Evolutionary conservation across 352 stramenopile genomes (phyloP).

Genomic region (Globisporangium rhizosaccharum): DNA sequence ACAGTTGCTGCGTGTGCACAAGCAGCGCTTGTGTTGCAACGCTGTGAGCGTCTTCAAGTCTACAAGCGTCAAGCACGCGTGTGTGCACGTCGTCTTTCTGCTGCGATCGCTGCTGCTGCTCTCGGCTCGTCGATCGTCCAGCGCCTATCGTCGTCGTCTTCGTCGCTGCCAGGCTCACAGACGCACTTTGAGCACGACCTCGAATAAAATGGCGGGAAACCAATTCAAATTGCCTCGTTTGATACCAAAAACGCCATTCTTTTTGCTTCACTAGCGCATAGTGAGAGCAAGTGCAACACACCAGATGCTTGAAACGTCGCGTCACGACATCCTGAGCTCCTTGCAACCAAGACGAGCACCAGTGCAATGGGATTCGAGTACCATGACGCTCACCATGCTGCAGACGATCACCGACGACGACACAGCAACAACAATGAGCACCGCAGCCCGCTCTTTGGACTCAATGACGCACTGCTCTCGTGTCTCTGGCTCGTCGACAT

Average conservation of each 20-base stretch:
- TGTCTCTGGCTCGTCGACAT: slow-evolving; percentile 51
- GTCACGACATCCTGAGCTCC: too few relatives aligned
- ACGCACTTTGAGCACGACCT: background rate
- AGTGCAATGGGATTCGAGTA: too few relatives aligned
- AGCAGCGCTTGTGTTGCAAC: background rate
- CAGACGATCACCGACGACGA: background rate
- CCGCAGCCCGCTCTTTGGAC: slow-evolving; percentile 31
- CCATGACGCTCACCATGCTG: too few relatives aligned
- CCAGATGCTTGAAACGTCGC: background rate
- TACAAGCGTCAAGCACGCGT: background rate
- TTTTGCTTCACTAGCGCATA: background rate
- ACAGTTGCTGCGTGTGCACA: background rate
- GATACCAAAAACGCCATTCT: background rate
- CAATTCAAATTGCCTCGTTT: background rate
- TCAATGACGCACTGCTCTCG: slow-evolving; percentile 32
- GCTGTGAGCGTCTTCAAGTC: background rate
- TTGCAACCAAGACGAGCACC: too few relatives aligned
- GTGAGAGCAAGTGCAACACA: background rate
- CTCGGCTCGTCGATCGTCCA: too few relatives aligned
- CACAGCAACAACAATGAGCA: background rate
- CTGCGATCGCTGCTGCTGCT: too few relatives aligned
- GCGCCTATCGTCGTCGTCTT: too few relatives aligned
- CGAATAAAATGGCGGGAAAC: slow-evolving; percentile 30
- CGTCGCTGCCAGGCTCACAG: too few relatives aligned
- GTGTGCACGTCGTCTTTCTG: too few relatives aligned